Evolutionary conservation across 1,284 basidiomycete species (phyloP).

Genomic region (Acaromyces ingoldii): DNA sequence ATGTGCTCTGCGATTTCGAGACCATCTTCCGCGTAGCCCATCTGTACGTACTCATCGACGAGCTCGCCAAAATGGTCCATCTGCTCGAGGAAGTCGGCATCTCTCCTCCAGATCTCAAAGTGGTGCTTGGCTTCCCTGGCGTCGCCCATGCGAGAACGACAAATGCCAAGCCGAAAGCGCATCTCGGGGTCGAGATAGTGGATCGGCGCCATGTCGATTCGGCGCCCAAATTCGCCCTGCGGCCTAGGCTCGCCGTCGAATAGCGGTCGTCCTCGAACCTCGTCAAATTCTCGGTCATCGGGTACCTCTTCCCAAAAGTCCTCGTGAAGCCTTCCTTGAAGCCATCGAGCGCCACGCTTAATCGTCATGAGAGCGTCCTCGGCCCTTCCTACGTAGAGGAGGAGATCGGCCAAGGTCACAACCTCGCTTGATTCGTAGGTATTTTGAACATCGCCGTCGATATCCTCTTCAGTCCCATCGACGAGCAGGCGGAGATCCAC

Average conservation of each 20-base stretch:
- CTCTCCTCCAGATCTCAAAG: slow-evolving; percentile 29
- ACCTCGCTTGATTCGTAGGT: slow-evolving; percentile 54
- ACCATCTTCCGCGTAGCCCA: neutral
- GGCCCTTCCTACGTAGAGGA: slow-evolving; percentile 67
- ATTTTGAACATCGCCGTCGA: slow-evolving; percentile 8
- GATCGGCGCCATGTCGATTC: slow-evolving; percentile 51
- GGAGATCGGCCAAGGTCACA: slow-evolving; percentile 74
- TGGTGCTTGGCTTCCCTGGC: slow-evolving; percentile 69
- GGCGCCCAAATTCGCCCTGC: slow-evolving; percentile 42
- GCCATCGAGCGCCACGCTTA: slow-evolving; percentile 74
- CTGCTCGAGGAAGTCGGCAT: slow-evolving; percentile 24
- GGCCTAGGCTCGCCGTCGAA: slow-evolving; percentile 26
- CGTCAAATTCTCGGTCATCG: slow-evolving; percentile 84
- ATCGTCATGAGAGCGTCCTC: slow-evolving; percentile 68
- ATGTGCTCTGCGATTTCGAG: slow-evolving; percentile 3
- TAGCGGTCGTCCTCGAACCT: slow-evolving; percentile 17
- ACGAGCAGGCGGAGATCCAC: neutral
- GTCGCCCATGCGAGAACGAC: slow-evolving; percentile 75
- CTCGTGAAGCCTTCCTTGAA: slow-evolving; percentile 72
- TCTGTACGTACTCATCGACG: slow-evolving; percentile 17
- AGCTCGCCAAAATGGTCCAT: slow-evolving; percentile 35
- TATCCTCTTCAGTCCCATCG: slow-evolving; percentile 9
- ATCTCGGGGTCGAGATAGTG: slow-evolving; percentile 73
- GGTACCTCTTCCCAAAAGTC: slow-evolving; percentile 69
- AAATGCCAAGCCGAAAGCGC: slow-evolving; percentile 76